phyloP scores from a whole-genome alignment of 2,329 filamentous ascomycete species.

The Diaporthe humulicola region DNA sequence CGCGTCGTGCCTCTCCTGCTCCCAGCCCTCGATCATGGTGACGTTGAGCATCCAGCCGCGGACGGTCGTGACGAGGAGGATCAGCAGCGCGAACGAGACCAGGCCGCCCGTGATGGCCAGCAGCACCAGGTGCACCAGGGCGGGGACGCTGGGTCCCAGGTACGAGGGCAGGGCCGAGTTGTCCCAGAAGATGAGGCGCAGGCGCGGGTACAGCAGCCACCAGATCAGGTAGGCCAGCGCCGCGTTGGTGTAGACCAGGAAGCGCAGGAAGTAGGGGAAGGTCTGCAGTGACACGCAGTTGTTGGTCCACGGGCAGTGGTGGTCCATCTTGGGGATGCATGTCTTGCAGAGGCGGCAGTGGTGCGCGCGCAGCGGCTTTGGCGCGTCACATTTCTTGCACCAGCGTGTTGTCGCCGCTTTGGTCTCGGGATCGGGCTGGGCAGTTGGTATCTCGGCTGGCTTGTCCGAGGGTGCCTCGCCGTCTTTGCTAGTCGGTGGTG shows the following conservation, averaged over 20 bases:
- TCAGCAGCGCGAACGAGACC: conserved; percentile 71
- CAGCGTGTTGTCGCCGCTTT: conserved; percentile 58
- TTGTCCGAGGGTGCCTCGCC: background rate
- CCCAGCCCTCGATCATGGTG: conserved; percentile 88
- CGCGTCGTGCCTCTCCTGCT: conserved; percentile 73
- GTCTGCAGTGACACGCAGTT: conserved; percentile 88
- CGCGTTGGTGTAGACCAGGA: conserved; percentile 77
- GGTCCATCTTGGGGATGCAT: conserved; percentile 86
- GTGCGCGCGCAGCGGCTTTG: conserved; percentile 83
- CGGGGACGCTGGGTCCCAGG: conserved; percentile 74
- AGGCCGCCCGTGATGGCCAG: conserved; percentile 70
- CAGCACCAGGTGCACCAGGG: conserved; percentile 72
- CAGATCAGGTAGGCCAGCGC: conserved; percentile 72
- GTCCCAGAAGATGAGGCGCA: conserved; percentile 69
- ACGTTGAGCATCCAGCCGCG: conserved; percentile 76
- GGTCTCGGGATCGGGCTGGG: conserved; percentile 43
- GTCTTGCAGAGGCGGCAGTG: conserved; percentile 83
- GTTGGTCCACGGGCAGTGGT: conserved; percentile 87
- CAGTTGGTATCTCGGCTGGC: background rate
- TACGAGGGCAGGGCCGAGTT: conserved; percentile 79
- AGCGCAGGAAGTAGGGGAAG: conserved; percentile 86
- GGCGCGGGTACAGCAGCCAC: conserved; percentile 71
- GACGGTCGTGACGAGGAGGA: conserved; percentile 75
- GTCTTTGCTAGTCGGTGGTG: background rate
- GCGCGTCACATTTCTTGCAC: conserved; percentile 82